Evolutionary conservation across 768 basidiomycete genomes (phyloP), one percentile per base, ranked within the genome.

Genomic region (Candolleomyces aberdarensis): DNA sequence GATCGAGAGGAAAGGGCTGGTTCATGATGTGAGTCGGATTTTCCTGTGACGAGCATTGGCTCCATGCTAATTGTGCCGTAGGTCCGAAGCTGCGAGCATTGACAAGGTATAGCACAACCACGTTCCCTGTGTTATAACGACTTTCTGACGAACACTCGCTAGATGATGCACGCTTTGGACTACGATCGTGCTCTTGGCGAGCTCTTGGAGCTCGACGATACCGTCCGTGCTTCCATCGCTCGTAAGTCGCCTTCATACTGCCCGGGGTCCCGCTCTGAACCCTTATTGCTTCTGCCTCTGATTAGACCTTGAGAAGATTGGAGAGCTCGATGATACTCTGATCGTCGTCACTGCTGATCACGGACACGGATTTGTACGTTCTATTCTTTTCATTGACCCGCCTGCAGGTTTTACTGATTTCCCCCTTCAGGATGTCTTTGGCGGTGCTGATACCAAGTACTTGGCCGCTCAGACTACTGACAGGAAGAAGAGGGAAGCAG

Each of bases 131-230:
- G 31, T 41, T 19, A 17, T 9, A 5, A 19, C 14, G 36, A 6
- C 13, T 59, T 60, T 7, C 54, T 54, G 19, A 32, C 5, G 13
- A 22, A 26, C 6, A 44, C n/a, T 20, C 20, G 51, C 8, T 56
- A 75, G 77, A 78, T 78, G 78, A 80, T 80, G 79, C 79, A 80
- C 52, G 76, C 72, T 32, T 72, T 80, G 47, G 79, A 80, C 53
- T 80, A 80, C 61, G 78, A 78, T 54, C 77, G 79, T 61, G 79
- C 78, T 14, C 73, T 80, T 20, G 79, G 79, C 41, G 79, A 80
- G 44, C 70, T 80, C 7, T 67, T 80, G 31, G 78, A 80, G 62
- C 71, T 80, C 32, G 79, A 80, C 55, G 78, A 80, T 57, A 79
- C 79, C 8, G 71, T 80, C 62, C 74, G 76, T 31, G 78, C 75